Evolutionary conservation across 129 eudicot species (phyloP), one percentile per base, ranked within the genome.

Genomic region (Kitagawia praeruptora): DNA sequence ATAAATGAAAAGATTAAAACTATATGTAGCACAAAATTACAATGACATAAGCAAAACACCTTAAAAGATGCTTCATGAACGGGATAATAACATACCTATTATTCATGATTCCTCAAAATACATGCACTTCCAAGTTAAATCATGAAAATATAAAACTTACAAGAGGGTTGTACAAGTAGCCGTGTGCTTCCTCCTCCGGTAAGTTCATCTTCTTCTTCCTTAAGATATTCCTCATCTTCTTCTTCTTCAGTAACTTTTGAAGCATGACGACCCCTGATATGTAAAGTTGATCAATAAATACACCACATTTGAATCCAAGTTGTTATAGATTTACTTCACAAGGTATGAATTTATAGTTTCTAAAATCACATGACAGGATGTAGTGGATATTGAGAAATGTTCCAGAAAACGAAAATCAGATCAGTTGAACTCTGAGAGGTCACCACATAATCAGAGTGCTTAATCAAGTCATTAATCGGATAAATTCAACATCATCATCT

Each of bases 201-300:
- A 18, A 89, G 86, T 28, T 88, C 97, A 86, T 88, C 97, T 85
- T 96, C 99, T 83, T 95, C 99, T 78, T 89, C 99, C 83, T 96
- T 96, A 38, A 96, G 97, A 81, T 84, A 96, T 79, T 88, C 98
- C 76, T 96, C 98, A 76, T 96, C 99, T 87, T 96, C 99, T 83
- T 96, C 99, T 81, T 96, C 98, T 91, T 96, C 99, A 72, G 99
- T 96, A 79, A 96, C 51, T 87, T 96, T 96, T 41, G 99, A 96
- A 51, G 99, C 98, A 89, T 96, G 99, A 72, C 99, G 99, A 42
- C 99, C 99, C 93, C 99, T 96, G 74, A 77, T 41, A 6, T 48
- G 74, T 78, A 66, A 58, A 42, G 28, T 58, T 34, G 18, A 81
- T 4, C 19, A 8, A 75, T 13, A 18, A 81, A 44, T 42, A 25